Evolutionary conservation across 768 basidiomycete species (phyloP).

Genomic region (Podaxis mareebaensis): DNA sequence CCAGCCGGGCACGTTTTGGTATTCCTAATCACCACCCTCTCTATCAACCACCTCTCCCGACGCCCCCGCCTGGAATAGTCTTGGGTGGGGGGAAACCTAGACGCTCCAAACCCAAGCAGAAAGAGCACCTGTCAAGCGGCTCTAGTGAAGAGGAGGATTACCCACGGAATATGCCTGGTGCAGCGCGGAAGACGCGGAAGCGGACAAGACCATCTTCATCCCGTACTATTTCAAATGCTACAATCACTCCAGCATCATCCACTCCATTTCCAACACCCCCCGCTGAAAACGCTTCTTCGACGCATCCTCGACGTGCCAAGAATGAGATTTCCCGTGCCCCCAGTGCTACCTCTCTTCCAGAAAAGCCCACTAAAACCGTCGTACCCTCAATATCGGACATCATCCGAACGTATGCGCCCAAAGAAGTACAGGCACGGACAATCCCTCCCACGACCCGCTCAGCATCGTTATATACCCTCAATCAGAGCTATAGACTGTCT

Average conservation of each 20-base stretch:
- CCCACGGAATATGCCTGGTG: constrained; percentile 24
- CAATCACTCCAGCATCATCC: constrained; percentile 12
- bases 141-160: constrained; percentile 62
- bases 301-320: constrained; percentile 7
- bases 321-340: constrained; percentile 9
- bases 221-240: constrained; percentile 27
- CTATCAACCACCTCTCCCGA: constrained; percentile 82
- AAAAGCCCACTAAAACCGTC: constrained; percentile 38
- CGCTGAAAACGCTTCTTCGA: constrained; percentile 20
- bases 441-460: constrained; percentile 45
- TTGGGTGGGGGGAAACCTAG: constrained; percentile 54
- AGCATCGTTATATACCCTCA: constrained; percentile 49
- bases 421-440: constrained; percentile 49
- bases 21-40: constrained; percentile 70
- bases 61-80: constrained; percentile 76
- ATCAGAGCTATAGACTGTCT: constrained; percentile 45
- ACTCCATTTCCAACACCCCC: constrained; percentile 16
- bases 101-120: constrained; percentile 31
- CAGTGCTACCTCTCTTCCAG: constrained; percentile 7
- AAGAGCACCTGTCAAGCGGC: constrained; percentile 34
- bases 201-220: constrained; percentile 30
- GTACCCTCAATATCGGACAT: constrained; percentile 88
- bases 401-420: constrained; percentile 78
- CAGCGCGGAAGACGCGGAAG: constrained; percentile 35
- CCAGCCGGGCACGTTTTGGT: constrained; percentile 53